phyloP scores from a whole-genome alignment of 1,284 basidiomycete species.

The Pisolithus thermaeus region DNA sequence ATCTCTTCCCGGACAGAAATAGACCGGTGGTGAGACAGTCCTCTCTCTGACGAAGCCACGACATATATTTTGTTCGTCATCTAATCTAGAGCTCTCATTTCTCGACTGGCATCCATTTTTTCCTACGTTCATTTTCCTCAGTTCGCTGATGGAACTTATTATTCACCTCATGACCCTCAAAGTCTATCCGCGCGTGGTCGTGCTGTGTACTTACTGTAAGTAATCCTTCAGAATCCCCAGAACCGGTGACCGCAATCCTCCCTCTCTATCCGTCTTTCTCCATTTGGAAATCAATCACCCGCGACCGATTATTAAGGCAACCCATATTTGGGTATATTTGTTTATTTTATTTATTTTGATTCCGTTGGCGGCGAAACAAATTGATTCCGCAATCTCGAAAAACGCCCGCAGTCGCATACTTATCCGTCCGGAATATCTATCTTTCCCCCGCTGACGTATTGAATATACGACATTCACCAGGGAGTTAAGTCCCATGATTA shows the following conservation, averaged over 20 bases:
- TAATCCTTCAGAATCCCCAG: too few relatives aligned
- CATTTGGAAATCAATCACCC: not conserved
- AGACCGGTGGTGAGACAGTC: not conserved
- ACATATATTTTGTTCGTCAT: too few relatives aligned
- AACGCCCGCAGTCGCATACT: not conserved
- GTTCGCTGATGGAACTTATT: too few relatives aligned
- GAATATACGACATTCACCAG: not conserved
- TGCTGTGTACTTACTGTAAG: too few relatives aligned
- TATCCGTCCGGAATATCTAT: not conserved
- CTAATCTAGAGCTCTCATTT: too few relatives aligned
- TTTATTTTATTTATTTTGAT: too few relatives aligned
- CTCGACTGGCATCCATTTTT: not conserved
- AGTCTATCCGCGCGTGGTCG: conserved; percentile 13
- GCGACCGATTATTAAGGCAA: not conserved
- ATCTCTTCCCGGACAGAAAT: not conserved
- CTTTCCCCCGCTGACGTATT: not conserved
- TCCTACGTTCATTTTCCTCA: conserved; percentile 3
- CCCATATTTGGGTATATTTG: not conserved
- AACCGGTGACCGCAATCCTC: too few relatives aligned
- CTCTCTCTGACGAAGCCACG: too few relatives aligned
- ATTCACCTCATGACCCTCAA: conserved; percentile 5
- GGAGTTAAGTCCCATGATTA: not conserved
- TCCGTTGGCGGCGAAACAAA: too few relatives aligned
- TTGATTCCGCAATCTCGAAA: too few relatives aligned
- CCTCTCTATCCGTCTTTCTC: conserved; percentile 1